Conservation (phyloP, 2,329 filamentous ascomycete species). For the Venturiaceae sp. region DNA sequence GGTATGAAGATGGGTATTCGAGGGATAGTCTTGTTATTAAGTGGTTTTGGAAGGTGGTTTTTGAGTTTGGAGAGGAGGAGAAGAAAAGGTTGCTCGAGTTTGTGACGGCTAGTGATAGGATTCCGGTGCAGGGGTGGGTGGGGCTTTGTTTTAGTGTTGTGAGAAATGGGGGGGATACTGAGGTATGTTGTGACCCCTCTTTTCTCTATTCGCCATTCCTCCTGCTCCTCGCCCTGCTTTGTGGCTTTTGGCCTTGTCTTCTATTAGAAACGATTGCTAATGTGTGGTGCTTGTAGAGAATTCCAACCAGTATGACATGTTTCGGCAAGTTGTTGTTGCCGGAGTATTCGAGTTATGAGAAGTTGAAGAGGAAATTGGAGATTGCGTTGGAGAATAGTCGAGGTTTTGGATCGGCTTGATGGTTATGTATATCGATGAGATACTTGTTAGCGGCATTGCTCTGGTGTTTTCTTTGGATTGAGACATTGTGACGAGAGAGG, state of each 20-base stretch:
- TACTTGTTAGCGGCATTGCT: neutral
- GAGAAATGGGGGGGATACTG: conserved; percentile 57
- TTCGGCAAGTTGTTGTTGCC: conserved; percentile 83
- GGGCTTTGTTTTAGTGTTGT: conserved; percentile 79
- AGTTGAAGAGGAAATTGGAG: conserved; percentile 63
- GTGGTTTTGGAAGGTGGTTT: conserved; percentile 79
- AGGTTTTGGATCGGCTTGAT: conserved; percentile 57
- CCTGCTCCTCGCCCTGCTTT: too few relatives aligned
- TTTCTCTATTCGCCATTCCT: too few relatives aligned
- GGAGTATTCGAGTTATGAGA: conserved; percentile 63
- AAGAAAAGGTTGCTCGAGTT: conserved; percentile 78
- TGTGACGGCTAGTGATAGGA: conserved; percentile 83
- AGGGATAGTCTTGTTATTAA: conserved; percentile 57
- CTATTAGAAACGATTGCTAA: too few relatives aligned
- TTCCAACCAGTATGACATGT: conserved; percentile 88
- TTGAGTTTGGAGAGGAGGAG: conserved; percentile 45
- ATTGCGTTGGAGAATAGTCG: conserved; percentile 81
- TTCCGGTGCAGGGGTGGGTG: conserved; percentile 77
- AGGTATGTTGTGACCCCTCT: conserved; percentile 12
- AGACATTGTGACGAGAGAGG: too few relatives aligned
- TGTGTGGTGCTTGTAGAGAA: conserved; percentile 19
- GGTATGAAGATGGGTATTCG: conserved; percentile 73
- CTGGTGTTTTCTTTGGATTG: too few relatives aligned
- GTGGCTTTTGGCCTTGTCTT: too few relatives aligned
- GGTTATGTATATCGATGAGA: neutral